Percentiles rank a stretch among this genome's conserved stretches.
These are phyloP conservation scores for Lasiosphaeria hispida DNA, from an alignment of 495 filamentous ascomycete species.

Conservation along the genomic window DNA sequence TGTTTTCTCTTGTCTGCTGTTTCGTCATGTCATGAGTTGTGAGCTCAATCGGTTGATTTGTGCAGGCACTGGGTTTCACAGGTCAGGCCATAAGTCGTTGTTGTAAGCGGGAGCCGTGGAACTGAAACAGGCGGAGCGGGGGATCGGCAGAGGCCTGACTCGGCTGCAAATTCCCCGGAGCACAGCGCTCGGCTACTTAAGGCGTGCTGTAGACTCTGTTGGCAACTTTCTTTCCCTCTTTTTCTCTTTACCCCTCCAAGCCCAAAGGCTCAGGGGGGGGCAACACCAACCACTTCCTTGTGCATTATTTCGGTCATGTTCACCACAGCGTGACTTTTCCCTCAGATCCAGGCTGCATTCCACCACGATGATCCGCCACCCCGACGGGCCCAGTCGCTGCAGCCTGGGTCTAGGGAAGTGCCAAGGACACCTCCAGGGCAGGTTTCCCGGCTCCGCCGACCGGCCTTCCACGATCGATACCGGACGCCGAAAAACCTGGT, in stretches of 20 bases:
- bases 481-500: too few relatives aligned
- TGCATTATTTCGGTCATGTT: not conserved
- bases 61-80: slow-evolving; percentile 2
- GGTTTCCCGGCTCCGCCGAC: too few relatives aligned
- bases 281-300: not conserved
- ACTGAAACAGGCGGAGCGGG: slow-evolving; percentile 6
- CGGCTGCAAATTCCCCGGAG: not conserved
- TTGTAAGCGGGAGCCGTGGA: not conserved
- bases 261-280: not conserved
- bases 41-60: slow-evolving; percentile 2
- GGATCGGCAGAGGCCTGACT: slow-evolving; percentile 11
- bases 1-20: not conserved
- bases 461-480: too few relatives aligned
- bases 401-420: too few relatives aligned
- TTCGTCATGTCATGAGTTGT: not conserved
- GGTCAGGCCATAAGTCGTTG: slow-evolving; percentile 1
- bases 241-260: not conserved
- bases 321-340: too few relatives aligned
- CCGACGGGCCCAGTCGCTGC: too few relatives aligned
- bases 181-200: slow-evolving; percentile 1
- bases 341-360: too few relatives aligned
- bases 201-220: not conserved
- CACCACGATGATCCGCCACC: too few relatives aligned
- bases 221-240: not conserved
- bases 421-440: too few relatives aligned